These are phyloP conservation scores for Salisapilia sapeloensis DNA, from an alignment of 352 stramenopile species.

Conservation along the genomic window DNA sequence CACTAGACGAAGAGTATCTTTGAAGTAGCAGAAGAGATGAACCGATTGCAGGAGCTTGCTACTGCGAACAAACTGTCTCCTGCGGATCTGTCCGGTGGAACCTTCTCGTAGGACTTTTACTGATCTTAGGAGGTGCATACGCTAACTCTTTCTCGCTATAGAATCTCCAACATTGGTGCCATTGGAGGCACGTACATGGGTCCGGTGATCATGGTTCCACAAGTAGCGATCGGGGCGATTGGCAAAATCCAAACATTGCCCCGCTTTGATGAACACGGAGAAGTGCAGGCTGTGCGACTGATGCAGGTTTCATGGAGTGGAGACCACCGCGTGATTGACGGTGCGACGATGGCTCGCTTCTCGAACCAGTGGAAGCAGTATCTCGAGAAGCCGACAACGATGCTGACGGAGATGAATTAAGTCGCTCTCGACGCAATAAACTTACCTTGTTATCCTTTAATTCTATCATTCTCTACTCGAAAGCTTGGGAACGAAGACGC, in stretches of 20 bases:
- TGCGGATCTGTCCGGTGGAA: constrained; percentile 82
- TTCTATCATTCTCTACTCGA: not conserved
- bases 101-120: constrained; percentile 53
- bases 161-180: constrained; percentile 86
- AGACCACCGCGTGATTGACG: constrained; percentile 97
- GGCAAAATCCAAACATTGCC: constrained; percentile 92
- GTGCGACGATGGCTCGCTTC: constrained; percentile 95
- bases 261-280: constrained; percentile 79
- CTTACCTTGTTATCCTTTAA: not conserved
- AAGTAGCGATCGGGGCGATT: constrained; percentile 95
- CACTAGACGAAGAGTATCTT: constrained; percentile 57
- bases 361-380: constrained; percentile 94
- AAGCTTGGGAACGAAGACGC: constrained; percentile 49
- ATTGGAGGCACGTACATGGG: constrained; percentile 97
- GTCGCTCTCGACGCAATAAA: not conserved
- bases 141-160: constrained; percentile 6
- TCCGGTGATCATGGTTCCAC: constrained; percentile 89
- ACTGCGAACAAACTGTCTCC: constrained; percentile 59
- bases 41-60: constrained; percentile 76
- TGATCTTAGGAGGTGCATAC: constrained; percentile 1
- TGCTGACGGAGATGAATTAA: constrained; percentile 85
- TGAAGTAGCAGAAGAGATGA: constrained; percentile 74
- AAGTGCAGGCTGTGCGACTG: constrained; percentile 75
- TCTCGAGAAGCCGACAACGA: constrained; percentile 87
- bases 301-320: constrained; percentile 97